These are phyloP conservation scores for Kokia cookei DNA, from an alignment of 441 rosid species.

Conservation along the genomic window DNA sequence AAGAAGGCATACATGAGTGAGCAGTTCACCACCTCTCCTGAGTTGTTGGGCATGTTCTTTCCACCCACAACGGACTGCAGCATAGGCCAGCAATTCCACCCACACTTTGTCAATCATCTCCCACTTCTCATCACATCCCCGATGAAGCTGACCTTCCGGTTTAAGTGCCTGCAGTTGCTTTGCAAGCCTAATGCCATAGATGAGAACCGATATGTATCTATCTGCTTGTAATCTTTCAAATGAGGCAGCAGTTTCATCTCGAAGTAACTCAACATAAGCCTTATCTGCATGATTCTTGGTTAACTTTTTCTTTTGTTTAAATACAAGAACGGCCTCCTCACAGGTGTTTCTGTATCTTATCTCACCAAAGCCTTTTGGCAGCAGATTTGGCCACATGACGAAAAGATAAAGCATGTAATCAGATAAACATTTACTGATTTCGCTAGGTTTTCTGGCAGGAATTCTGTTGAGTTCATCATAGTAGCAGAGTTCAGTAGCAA, in stretches of 20 bases:
- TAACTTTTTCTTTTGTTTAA: background rate
- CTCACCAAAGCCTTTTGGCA: slow-evolving; percentile 15
- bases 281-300: too few relatives aligned
- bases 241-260: background rate
- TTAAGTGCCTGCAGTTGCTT: background rate
- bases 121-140: background rate
- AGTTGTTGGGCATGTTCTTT: slow-evolving; percentile 15
- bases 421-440: background rate
- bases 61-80: slow-evolving; percentile 14
- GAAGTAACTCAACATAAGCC: background rate
- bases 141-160: background rate
- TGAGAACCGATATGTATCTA: background rate
- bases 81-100: slow-evolving; percentile 13
- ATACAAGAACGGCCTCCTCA: background rate
- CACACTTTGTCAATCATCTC: slow-evolving; percentile 11
- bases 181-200: slow-evolving; percentile 4
- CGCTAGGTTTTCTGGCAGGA: background rate
- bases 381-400: background rate
- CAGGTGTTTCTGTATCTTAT: slow-evolving; percentile 8
- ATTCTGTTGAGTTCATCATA: background rate
- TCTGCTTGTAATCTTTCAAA: background rate
- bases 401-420: slow-evolving; percentile 19
- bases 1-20: slow-evolving; percentile 18
- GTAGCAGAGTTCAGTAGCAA: slow-evolving; percentile 14
- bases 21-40: slow-evolving; percentile 14